Evolutionary conservation across 768 basidiomycete genomes (phyloP).

Genomic region (Tricholoma hemisulphureum): DNA sequence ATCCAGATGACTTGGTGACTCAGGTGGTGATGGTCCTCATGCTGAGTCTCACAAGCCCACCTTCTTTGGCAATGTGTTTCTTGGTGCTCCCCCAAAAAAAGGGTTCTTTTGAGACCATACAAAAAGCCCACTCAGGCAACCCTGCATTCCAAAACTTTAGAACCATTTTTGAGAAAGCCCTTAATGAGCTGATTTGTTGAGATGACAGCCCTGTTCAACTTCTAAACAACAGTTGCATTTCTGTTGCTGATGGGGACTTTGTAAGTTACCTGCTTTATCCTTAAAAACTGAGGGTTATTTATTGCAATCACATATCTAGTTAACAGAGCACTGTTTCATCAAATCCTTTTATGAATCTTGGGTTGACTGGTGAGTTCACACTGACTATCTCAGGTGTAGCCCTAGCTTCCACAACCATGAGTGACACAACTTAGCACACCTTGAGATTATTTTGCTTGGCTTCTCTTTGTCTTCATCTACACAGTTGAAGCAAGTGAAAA

Average conservation of each 20-base stretch:
- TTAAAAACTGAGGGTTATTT: no score
- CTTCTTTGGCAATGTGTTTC: constrained; percentile 1
- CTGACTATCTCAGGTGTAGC: constrained; percentile 20
- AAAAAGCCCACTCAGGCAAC: not conserved
- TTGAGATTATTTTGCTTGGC: not conserved
- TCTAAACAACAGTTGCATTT: not conserved
- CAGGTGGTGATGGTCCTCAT: no score
- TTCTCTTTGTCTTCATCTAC: not conserved
- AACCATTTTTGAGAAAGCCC: not conserved
- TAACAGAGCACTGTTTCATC: constrained; percentile 7
- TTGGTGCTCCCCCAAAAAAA: constrained; percentile 4
- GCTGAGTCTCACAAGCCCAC: no score
- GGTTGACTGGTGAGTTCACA: constrained; percentile 16
- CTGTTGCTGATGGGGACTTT: not conserved
- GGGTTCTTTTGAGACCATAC: constrained; percentile 1
- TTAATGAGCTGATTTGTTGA: not conserved
- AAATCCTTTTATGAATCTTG: constrained; percentile 17
- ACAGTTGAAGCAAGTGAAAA: not conserved
- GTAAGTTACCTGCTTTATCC: not conserved
- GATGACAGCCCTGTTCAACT: not conserved
- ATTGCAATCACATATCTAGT: not conserved
- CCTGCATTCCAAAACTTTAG: not conserved
- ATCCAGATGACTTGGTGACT: no score
- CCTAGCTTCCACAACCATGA: constrained; percentile 10
- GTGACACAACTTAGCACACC: constrained; percentile 10